Base-by-base conservation (phyloP, 2,329 filamentous ascomycete species). In the Stagonosporopsis vannaccii region DNA sequence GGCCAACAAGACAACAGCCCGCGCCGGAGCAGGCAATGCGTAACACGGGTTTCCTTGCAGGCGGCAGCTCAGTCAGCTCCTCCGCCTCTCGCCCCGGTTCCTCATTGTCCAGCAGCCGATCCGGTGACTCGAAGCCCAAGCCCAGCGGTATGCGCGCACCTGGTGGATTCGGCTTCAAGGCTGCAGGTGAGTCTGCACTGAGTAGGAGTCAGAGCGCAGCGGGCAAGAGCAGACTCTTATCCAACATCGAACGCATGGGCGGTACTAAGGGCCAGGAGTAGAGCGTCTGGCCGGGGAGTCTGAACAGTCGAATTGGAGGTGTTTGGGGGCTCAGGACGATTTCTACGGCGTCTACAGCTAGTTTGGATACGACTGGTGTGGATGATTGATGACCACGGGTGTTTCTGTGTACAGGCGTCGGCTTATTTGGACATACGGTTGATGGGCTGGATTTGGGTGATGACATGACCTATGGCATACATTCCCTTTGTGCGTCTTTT, bases 211-310 rank as follows among this genome's bases (percentile, higher is more conserved):
- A 69, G 30, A 78, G 70, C 26, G 71, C 68, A 8, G 56, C 56
- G 2, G 30, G 49, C 40, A 83, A 90, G 67, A 91, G 89, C 70
- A 87, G 89, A 53, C 89, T 95, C 69, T 88, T 96, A 88, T 90
- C 84, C 66, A 92, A 90, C 17, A 95, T 96, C 73, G 91, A 96
- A 81, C 87, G 88, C 77, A 96, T 96, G 92, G 91, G 91, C 9
- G 87, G 82, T 2, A 61, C 62, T 12, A 65, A 58, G 37, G 48
- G 55, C 13, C 64, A 67, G 57, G 67, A 68, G 43, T 69, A 69
- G 55, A 48, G 37, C 39, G 42, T 48, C 19, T 58, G 48, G 48
- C 55, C 48, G 11, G 50, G 55, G 5, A 58, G 35, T 30, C n/a
- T 58, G 33, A 54, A 40, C 8, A 47, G 28, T 28, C 20, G 32